These are phyloP conservation scores for Sabuloglossum arenarium DNA, from an alignment of 495 filamentous ascomycete species.

Conservation along the genomic window DNA sequence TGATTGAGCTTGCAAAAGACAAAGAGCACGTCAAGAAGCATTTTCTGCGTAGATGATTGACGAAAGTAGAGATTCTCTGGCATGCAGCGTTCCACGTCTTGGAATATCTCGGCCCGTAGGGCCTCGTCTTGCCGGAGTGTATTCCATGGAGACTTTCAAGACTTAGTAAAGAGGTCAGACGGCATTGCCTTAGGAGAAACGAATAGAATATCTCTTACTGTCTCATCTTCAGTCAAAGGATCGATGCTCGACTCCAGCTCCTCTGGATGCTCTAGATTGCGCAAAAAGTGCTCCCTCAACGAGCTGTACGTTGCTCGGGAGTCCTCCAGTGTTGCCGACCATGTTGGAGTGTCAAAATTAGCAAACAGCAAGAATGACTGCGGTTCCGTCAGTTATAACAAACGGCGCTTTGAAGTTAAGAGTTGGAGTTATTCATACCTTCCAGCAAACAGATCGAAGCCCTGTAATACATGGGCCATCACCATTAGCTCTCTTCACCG, in stretches of 20 bases:
- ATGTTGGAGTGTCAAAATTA: constrained; percentile 39
- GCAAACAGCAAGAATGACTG: constrained; percentile 70
- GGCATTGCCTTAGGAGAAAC: neutral
- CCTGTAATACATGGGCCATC: constrained; percentile 45
- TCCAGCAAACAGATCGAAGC: constrained; percentile 84
- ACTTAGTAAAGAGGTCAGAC: constrained; percentile 4
- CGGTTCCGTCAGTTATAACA: constrained; percentile 6
- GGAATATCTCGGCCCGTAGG: constrained; percentile 72
- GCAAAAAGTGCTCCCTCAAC: constrained; percentile 51
- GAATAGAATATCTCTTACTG: constrained; percentile 30
- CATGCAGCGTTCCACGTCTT: constrained; percentile 84
- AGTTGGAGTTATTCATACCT: constrained; percentile 26
- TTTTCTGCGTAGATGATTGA: constrained; percentile 51
- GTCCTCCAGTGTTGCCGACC: constrained; percentile 43
- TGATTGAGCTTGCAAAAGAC: constrained; percentile 88
- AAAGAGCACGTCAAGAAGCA: constrained; percentile 76
- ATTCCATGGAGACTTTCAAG: constrained; percentile 67
- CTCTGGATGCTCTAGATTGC: constrained; percentile 62
- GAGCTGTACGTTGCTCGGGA: constrained; percentile 54
- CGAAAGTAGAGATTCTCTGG: constrained; percentile 87
- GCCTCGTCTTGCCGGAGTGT: constrained; percentile 64
- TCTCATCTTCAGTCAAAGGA: constrained; percentile 67
- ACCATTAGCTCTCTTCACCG: constrained; percentile 33
- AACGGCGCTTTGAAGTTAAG: neutral
- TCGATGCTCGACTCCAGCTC: constrained; percentile 54